These are phyloP conservation scores for Nymphaea colorata DNA, from an alignment of 164 flowering plant genomes.

Conservation along the genomic window DNA sequence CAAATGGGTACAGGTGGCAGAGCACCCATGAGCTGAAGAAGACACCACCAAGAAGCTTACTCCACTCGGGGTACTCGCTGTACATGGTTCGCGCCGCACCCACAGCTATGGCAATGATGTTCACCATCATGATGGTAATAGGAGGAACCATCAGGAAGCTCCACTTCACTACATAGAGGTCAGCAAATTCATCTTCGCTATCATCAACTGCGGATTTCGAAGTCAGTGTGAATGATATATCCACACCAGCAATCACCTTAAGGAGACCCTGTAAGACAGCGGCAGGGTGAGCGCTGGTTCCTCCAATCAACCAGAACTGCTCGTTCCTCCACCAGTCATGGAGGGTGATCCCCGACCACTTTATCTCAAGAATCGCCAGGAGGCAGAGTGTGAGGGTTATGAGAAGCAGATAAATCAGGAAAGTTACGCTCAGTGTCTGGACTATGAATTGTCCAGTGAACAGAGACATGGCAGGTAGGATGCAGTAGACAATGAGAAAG, in stretches of 20 bases:
- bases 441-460: constrained; percentile 89
- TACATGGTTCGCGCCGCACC: constrained; percentile 70
- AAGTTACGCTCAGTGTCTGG: constrained; percentile 53
- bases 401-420: constrained; percentile 40
- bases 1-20: constrained; percentile 81
- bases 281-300: constrained; percentile 89
- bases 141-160: constrained; percentile 79
- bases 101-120: constrained; percentile 63
- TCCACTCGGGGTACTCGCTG: constrained; percentile 81
- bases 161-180: constrained; percentile 69
- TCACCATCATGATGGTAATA: constrained; percentile 71
- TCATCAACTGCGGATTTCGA: constrained; percentile 63
- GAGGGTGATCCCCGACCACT: constrained; percentile 80
- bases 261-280: constrained; percentile 82
- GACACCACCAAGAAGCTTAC: constrained; percentile 84
- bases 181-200: constrained; percentile 79
- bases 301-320: constrained; percentile 94
- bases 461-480: constrained; percentile 77
- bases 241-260: constrained; percentile 83
- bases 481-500: constrained; percentile 69
- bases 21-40: constrained; percentile 96
- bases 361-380: constrained; percentile 70
- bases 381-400: constrained; percentile 69
- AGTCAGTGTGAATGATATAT: constrained; percentile 85
- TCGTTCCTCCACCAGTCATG: constrained; percentile 98